Evolutionary conservation across 2,329 filamentous ascomycete genomes (phyloP), one percentile per base, ranked within the genome.

Genomic region (Aspergillus persii): DNA sequence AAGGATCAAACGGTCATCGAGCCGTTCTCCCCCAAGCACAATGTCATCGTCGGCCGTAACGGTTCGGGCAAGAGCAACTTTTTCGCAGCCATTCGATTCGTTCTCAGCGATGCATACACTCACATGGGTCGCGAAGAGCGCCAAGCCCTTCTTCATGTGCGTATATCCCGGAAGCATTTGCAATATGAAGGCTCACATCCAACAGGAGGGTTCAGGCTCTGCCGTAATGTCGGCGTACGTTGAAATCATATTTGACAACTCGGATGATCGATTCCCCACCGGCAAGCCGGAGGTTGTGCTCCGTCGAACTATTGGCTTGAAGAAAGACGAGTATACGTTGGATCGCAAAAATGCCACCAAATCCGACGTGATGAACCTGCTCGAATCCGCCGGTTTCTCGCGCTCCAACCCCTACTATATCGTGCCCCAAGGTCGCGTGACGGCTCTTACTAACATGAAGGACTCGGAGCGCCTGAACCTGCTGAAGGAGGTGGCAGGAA

Each of bases 151-250:
- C 85, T 99, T n/a, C 95, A 99, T 76, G 82, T 84, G 77, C 46
- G 80, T 66, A 30, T 30, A 2, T 1, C 9, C 23, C 15, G 49
- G 23, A 31, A 7, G 12, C 36, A 6, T 6, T 15, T 31, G 39
- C 50, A 31, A 12, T 26, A 53, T 64, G 50, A 18, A 54, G 50
- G 57, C 70, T 79, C 57, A 80, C 69, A 57, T 29, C 31, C 53
- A 61, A 54, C 66, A 84, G 81, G 96, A 99, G 82, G 96, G 96
- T 46, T 96, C 95, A 3, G 96, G 95, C 39, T 96, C 94, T 3
- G 95, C 95, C 15, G 94, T 99, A 70, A 96, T 97, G 91, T 96
- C 93, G 51, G 96, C 95, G n/a, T 99, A 98, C 70, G 96, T 99
- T 60, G 95, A 99, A 78, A 91, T 99, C 70, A 96, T 97, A 66